Base-by-base conservation (phyloP, 164 flowering plant species). In the Magnolia changhungtana region DNA sequence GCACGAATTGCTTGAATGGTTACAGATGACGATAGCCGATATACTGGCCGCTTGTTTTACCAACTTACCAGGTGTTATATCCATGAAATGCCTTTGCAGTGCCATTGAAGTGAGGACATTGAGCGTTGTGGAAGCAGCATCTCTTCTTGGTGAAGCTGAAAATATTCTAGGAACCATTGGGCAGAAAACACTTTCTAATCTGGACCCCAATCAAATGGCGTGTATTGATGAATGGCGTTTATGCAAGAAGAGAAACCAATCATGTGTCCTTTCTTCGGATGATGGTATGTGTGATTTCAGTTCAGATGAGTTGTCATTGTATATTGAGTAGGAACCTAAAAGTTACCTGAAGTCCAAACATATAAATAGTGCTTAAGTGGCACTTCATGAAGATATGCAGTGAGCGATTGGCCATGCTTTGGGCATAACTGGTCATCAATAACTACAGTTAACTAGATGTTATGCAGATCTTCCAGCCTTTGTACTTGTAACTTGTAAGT, bases 31-130 rank as follows among this genome's bases (percentile, higher is more conserved):
- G 83, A 87, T 86, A 50, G 76, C 88, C 50, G 89, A 88, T 68
- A 84, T 89, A 68, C 11, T 87, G 1, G 80, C 84, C 20, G 92
- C 89, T 70, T 91, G 92, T 74, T 82, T 88, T 50, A 84, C 87
- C 23, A 91, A 87, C 83, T 72, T 88, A 51, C 78, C 73, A 6
- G 9, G 21, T 1, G 14, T 68, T 19, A 29, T 68, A 31, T 18
- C 72, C 65, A 72, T 45, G n/a, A 77, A 83, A 63, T 89, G 89
- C 82, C 72, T 74, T 71, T 69, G 73, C 67, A 82, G 83, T 74
- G 24, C 74, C 37, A 80, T 83, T 67, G 88, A 86, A 74, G 79
- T 79, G 73, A 76, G 89, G 79, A 84, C 73, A 71, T 76, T 72
- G 24, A 70, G 83, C 16, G 81, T 87, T 31, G 45, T 0, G 10